Evolutionary conservation across 352 stramenopile genomes (phyloP), one percentile per base, ranked within the genome.

Genomic region (Globisporangium middletonii): DNA sequence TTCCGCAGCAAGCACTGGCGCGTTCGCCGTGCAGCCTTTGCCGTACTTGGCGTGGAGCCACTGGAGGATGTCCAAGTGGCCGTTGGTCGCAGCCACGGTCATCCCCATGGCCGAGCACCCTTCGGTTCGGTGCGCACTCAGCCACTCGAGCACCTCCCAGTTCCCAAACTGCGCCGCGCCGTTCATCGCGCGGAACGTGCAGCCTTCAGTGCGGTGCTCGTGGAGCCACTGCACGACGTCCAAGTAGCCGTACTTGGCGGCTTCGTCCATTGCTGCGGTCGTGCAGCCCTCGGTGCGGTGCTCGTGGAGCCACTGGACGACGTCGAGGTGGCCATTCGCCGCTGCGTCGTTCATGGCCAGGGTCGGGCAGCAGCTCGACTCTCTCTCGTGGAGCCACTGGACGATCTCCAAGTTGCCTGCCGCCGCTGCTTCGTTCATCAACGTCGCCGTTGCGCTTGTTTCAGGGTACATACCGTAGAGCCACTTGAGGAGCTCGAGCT

Each of bases 371-470:
- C n/a, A n/a, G n/a, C n/a, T n/a, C n/a, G n/a, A n/a, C n/a, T n/a
- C n/a, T n/a, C 33, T 30, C 27, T 50, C 43, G 6, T 53, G 53
- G n/a, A 59, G 11, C 53, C 43, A 59, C 28, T 51, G 15, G 18
- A 52, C 16, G n/a, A 59, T 59, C 28, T n/a, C n/a, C n/a, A n/a
- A n/a, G n/a, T n/a, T n/a, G n/a, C n/a, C n/a, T n/a, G n/a, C n/a
- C n/a, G 7, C 1, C 5, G 53, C 53, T 4, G 64, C 60, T 3
- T 9, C 12, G 18, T 71, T 11, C 28, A 59, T 38, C n/a, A 28
- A 23, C 5, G 3, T 1, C 12, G 2, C 2, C 5, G 49, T 26
- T 19, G 16, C 13, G 2, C 30, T 28, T 7, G 37, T 30, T n/a
- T 30, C 7, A 8, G 27, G 30, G 49, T 54, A 7, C 33, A 2